Base-by-base conservation (phyloP, 2,329 filamentous ascomycete species). In the Cryphonectria carpinicola region DNA sequence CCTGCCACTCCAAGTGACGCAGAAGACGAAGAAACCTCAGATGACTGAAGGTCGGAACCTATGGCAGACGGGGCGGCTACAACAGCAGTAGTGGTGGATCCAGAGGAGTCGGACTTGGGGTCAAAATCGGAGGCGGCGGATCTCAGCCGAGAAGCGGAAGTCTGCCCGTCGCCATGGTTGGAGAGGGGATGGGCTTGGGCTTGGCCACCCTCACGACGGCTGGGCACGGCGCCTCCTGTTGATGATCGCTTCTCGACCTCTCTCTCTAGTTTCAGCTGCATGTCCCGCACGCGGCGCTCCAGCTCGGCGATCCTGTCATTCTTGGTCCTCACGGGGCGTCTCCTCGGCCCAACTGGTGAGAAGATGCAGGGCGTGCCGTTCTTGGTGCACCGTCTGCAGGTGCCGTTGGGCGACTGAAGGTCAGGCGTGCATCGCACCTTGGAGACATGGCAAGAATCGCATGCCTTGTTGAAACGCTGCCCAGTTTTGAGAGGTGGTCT, bases 261-360 rank as follows among this genome's bases (percentile, higher is more conserved):
- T 25, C 39, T 70, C 60, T 70, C 67, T 41, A 72, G 65, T 43
- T 58, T 58, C 64, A 72, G 41, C 71, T 72, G 71, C 71, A 72
- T 72, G 65, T 72, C 71, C 61, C 65, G 56, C 52, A 72, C 71
- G 13, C 71, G 65, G 17, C 68, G 65, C 68, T 72, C 71, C 43
- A 72, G 65, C 68, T 72, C 71, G 32, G 66, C 71, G 61, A 72
- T 72, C 35, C 71, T 35, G 58, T 72, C 71, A 22, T 72, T 70
- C 68, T 72, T 72, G 32, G 71, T 70, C 43, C 71, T 60, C 41
- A 61, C 39, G 35, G 71, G 71, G n/a, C 68, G n/a, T 35, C 71
- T 32, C 58, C 71, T 54, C 4, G 71, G 71, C 28, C 71, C 71
- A 2, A 72, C 66, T n/a, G 71, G 71, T 17, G 71, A 70, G 68